Evolutionary conservation across 768 basidiomycete species (phyloP).

Genomic region (Mycena chlorophos): DNA sequence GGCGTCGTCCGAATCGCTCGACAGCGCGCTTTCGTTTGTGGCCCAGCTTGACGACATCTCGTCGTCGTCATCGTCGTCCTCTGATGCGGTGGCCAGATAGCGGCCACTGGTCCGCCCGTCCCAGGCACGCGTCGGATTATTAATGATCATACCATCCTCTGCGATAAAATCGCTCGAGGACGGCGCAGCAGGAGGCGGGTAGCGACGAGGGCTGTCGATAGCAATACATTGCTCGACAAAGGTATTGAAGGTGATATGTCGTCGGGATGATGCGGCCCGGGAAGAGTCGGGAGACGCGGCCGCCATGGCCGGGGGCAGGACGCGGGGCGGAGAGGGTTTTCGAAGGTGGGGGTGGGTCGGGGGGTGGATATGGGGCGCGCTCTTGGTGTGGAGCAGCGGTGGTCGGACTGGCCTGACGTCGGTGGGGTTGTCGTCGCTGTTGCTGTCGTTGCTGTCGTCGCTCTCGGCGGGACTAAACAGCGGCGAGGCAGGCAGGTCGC

Average conservation of each 20-base stretch:
- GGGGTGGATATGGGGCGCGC: constrained; percentile 77
- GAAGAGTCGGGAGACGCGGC: constrained; percentile 7
- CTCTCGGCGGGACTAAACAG: constrained; percentile 61
- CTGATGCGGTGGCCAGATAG: constrained; percentile 19
- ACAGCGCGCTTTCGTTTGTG: constrained; percentile 14
- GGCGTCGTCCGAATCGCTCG: constrained; percentile 18
- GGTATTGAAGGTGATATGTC: constrained; percentile 96
- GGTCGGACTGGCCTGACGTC: constrained; percentile 46
- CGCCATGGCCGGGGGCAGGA: constrained; percentile 36
- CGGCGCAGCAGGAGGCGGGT: constrained; percentile 9
- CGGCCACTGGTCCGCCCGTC: constrained; percentile 21
- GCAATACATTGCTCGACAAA: constrained; percentile 97
- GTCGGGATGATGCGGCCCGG: constrained; percentile 51
- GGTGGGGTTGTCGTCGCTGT: constrained; percentile 28
- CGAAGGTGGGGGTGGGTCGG: constrained; percentile 49
- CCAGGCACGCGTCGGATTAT: constrained; percentile 9
- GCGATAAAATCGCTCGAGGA: background rate
- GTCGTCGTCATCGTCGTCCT: constrained; percentile 33
- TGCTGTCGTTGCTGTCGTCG: constrained; percentile 32
- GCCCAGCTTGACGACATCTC: constrained; percentile 3
- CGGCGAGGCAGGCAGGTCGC: constrained; percentile 64
- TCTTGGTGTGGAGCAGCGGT: constrained; percentile 76
- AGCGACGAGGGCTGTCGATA: constrained; percentile 65
- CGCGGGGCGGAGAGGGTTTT: constrained; percentile 72
- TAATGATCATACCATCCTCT: background rate